Evolutionary conservation across 148 eudicot genomes (phyloP).

Genomic region (Spergularia marina): DNA sequence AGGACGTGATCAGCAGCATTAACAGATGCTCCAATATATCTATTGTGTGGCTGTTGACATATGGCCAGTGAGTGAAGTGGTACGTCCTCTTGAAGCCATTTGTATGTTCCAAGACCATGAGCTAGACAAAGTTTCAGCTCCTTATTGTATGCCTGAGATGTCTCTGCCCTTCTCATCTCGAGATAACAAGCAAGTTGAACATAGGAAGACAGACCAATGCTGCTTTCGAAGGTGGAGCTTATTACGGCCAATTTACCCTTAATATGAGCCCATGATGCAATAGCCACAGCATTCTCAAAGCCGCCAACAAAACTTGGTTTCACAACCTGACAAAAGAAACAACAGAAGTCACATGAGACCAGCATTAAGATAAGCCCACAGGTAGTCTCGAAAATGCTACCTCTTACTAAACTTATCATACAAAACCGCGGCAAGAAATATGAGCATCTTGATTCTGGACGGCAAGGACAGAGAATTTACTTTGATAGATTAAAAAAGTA

Average conservation of each 20-base stretch:
- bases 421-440: not conserved
- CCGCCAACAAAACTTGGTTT: conserved; percentile 97
- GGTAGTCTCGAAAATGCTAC: not conserved
- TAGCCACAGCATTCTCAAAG: conserved; percentile 78
- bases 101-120: conserved; percentile 97
- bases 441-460: not conserved
- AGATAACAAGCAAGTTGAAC: conserved; percentile 73
- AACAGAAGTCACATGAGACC: not conserved
- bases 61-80: conserved; percentile 46
- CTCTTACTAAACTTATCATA: not conserved
- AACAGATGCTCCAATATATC: conserved; percentile 61
- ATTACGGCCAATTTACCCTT: conserved; percentile 77
- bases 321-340: conserved; percentile 55
- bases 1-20: conserved; percentile 52
- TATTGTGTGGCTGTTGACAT: conserved; percentile 32
- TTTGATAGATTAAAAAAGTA: not conserved
- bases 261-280: conserved; percentile 91
- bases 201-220: conserved; percentile 75
- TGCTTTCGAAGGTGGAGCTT: conserved; percentile 88
- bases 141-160: conserved; percentile 38
- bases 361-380: not conserved
- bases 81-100: conserved; percentile 83
- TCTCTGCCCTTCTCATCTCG: conserved; percentile 59
- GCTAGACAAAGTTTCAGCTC: conserved; percentile 37
- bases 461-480: not conserved